Evolutionary conservation across 2,329 filamentous ascomycete species (phyloP), one percentile per base, ranked within the genome.

Genomic region (Botrytis fabae): DNA sequence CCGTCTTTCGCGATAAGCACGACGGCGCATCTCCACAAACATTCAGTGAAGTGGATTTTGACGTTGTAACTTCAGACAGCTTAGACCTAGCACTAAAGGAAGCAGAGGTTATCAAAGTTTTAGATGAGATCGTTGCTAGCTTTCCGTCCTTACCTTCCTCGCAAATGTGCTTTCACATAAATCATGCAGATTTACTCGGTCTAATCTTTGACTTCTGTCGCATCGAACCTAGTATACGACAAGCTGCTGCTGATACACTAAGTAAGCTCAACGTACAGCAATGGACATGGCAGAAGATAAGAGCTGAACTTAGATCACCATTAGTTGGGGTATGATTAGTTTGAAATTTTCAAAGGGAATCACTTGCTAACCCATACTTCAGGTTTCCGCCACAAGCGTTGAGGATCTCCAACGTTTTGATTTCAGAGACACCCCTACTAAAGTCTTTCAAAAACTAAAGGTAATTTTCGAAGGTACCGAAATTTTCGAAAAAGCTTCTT

Each of bases 11-110:
- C 59, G 93, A 97, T 76, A 90, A 88, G 63, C 86, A 90, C 66
- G 91, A 90, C 72, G 94, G 93, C 12, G 93, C 93, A 2, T 93
- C 97, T 77, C 96, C 96, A 10, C 87, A 88, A 73, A 92, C 91
- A 79, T 92, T 93, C 80, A 92, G 93, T 16, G 96, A 98, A 80
- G 95, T 97, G 3, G 95, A 98, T 81, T 99, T 98, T 81, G 96
- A 99, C 82, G 94, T 99, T 74, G 88, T 97, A n/a, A 95, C 94
- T 0, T 88, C 89, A 62, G 91, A 95, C 77, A 91, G 92, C 1
- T 83, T 94, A 8, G 94, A 98, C 79, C 85, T 97, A 63, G 92
- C 94, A 1, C 82, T 98, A 72, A 97, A 97, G 79, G 96, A 99
- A 82, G 95, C 95, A 0, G 95, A 98, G 82, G 91, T 94, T 0